Evolutionary conservation across 306 rosid genomes (phyloP).

Genomic region (Corylus heterophylla): DNA sequence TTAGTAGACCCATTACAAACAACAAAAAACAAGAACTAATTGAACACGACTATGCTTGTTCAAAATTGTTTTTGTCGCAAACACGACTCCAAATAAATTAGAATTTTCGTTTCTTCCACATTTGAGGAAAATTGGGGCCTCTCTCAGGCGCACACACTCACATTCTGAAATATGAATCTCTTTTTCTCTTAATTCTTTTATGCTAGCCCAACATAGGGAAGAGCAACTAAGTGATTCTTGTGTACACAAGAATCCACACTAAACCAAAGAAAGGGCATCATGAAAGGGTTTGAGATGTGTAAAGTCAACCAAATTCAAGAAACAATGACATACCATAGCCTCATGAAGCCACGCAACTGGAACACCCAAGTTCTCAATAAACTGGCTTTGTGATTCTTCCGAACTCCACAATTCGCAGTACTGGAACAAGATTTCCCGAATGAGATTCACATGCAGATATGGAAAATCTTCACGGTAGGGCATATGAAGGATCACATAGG

Average conservation of each 20-base stretch:
- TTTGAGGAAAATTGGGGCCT: no score
- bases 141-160: no score
- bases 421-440: slow-evolving; percentile 90
- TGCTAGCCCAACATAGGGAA: background rate
- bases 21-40: background rate
- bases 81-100: no score
- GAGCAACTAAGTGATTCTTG: slow-evolving; percentile 8
- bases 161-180: no score
- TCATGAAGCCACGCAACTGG: slow-evolving; percentile 90
- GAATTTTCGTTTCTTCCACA: background rate
- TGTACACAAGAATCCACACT: background rate
- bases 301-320: slow-evolving; percentile 4
- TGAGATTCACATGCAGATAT: slow-evolving; percentile 73
- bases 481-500: slow-evolving; percentile 93
- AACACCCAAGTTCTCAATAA: slow-evolving; percentile 85
- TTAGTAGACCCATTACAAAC: background rate
- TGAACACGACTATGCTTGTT: background rate
- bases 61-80: background rate
- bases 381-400: slow-evolving; percentile 64
- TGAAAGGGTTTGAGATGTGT: background rate
- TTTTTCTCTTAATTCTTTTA: no score
- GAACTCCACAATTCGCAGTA: slow-evolving; percentile 97
- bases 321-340: slow-evolving; percentile 72
- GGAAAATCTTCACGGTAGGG: slow-evolving; percentile 75
- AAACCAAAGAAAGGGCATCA: background rate